Conservation (phyloP, 305 asterid genomes). For the Fraxinus sp. region DNA sequence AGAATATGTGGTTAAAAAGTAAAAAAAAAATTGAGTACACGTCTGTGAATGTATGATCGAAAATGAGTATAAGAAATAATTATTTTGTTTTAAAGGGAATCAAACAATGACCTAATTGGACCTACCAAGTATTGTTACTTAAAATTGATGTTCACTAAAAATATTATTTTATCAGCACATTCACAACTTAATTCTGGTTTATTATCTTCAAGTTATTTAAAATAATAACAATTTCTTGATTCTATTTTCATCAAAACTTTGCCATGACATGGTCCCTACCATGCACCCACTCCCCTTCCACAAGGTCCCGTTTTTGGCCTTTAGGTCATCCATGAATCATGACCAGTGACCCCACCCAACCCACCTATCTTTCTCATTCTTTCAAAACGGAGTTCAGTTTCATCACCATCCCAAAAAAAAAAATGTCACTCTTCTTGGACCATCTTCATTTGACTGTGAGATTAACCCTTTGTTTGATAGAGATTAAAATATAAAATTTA, state of each 20-base stretch:
- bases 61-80: neutral
- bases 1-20: neutral
- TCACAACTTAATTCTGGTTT: neutral
- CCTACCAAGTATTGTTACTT: neutral
- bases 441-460: neutral
- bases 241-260: neutral
- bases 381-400: conserved; percentile 13
- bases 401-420: conserved; percentile 21
- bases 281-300: neutral
- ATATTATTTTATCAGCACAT: neutral
- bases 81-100: neutral
- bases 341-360: conserved; percentile 26
- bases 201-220: neutral
- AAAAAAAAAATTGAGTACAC: neutral
- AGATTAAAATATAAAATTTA: too few species aligned
- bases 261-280: neutral
- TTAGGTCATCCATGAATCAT: conserved; percentile 43
- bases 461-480: neutral
- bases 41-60: neutral
- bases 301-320: conserved; percentile 7
- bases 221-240: neutral
- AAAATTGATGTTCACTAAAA: neutral
- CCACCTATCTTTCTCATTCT: conserved; percentile 5
- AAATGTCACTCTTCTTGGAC: conserved; percentile 7
- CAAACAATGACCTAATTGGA: neutral